phyloP scores from a whole-genome alignment of 768 basidiomycete genomes.

The Leccinum broughii region DNA sequence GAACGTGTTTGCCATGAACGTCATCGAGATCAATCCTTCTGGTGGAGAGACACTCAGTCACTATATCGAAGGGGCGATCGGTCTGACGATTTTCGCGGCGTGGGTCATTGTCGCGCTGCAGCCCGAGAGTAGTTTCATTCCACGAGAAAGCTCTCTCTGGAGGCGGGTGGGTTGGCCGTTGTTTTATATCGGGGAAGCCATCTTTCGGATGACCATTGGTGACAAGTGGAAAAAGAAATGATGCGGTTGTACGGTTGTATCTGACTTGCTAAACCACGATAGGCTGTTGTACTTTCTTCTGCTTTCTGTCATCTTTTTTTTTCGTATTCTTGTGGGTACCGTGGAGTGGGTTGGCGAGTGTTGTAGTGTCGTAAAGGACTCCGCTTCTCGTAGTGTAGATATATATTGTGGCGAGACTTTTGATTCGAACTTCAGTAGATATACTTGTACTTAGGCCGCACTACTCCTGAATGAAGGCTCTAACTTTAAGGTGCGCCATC shows the following conservation, averaged over 20 bases:
- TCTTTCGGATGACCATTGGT: not conserved
- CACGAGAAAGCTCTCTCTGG: slow-evolving; percentile 12
- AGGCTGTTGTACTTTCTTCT: not conserved
- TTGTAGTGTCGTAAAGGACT: not conserved
- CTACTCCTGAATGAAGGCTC: too few species aligned
- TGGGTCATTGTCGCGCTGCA: slow-evolving; percentile 61
- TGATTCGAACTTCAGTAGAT: not conserved
- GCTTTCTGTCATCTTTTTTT: not conserved
- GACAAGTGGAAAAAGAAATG: slow-evolving; percentile 12
- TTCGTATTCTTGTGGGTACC: not conserved
- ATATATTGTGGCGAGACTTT: not conserved
- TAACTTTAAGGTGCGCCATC: too few species aligned
- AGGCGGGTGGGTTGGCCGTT: slow-evolving; percentile 26
- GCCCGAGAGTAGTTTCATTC: slow-evolving; percentile 26
- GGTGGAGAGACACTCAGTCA: slow-evolving; percentile 34
- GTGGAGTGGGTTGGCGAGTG: not conserved
- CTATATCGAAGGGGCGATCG: slow-evolving; percentile 43
- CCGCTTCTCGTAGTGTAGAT: not conserved
- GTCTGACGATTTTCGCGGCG: slow-evolving; percentile 49
- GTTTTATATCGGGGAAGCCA: slow-evolving; percentile 2
- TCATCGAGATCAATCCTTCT: slow-evolving; percentile 40
- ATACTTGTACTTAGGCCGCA: too few species aligned
- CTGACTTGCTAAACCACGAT: not conserved
- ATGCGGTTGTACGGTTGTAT: not conserved
- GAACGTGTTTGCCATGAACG: slow-evolving; percentile 68